Conservation (phyloP, 2,329 filamentous ascomycete genomes). For the Penicillium hesseltinei region DNA sequence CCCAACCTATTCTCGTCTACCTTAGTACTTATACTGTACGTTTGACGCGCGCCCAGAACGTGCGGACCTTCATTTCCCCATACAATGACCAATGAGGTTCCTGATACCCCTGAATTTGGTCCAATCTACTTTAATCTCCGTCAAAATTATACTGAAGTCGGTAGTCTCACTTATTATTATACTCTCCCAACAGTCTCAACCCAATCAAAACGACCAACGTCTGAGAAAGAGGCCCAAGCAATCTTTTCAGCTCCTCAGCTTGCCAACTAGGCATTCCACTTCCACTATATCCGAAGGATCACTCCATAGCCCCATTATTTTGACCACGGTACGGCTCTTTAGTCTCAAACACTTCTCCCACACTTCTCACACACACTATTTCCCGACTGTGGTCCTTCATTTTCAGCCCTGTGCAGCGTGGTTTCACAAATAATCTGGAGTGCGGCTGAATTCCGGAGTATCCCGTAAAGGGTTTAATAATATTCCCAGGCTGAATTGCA, state of each 20-base stretch:
- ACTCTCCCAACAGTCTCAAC: not conserved
- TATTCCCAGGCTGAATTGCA: not conserved
- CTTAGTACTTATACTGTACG: not conserved
- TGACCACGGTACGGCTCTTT: not conserved
- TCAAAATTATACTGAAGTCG: not conserved
- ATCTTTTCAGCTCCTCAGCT: not conserved
- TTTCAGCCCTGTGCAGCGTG: not conserved
- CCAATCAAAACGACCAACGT: not conserved
- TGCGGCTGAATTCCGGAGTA: not conserved
- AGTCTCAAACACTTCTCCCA: not conserved
- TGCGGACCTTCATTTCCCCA: conserved; percentile 15
- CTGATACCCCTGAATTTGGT: not conserved
- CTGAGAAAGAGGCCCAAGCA: not conserved
- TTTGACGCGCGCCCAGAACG: conserved; percentile 13
- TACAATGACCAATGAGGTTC: not conserved
- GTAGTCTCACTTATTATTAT: not conserved
- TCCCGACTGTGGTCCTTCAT: not conserved
- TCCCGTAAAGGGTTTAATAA: not conserved
- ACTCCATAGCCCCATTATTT: conserved; percentile 1
- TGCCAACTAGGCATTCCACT: not conserved
- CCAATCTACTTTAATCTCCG: not conserved
- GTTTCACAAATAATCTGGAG: not conserved
- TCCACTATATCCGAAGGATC: not conserved
- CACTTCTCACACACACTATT: not conserved
- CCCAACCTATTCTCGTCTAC: not conserved